A percentile compares a stretch with the other conserved stretches of the same genome.
Evolutionary conservation across 2,329 filamentous ascomycete species (phyloP).

Genomic region (Balansia obtecta): DNA sequence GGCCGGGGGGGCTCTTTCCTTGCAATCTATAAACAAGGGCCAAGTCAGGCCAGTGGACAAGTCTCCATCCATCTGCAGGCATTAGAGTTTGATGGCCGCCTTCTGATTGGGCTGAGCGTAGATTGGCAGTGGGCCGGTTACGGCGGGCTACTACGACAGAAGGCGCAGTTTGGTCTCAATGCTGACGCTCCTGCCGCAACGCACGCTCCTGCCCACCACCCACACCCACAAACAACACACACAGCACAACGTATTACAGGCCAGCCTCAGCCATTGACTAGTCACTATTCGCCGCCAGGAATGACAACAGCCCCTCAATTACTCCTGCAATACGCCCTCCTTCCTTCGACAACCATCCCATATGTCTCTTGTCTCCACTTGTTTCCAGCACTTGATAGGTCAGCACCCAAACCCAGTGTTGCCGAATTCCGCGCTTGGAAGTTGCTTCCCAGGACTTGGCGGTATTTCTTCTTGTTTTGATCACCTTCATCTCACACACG

Average conservation of each 20-base stretch:
- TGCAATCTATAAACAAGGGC: background rate
- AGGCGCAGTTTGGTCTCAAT: slow-evolving; percentile 13
- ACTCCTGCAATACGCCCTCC: background rate
- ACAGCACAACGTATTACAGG: too few species aligned
- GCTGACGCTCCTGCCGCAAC: slow-evolving; percentile 1
- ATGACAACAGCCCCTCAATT: slow-evolving; percentile 5
- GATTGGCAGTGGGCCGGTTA: slow-evolving; percentile 5
- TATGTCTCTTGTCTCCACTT: too few species aligned
- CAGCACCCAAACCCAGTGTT: too few species aligned
- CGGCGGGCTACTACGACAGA: slow-evolving; percentile 7
- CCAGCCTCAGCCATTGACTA: background rate
- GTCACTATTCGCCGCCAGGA: background rate
- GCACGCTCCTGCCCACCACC: background rate
- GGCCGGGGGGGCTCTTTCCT: background rate
- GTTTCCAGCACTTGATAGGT: too few species aligned
- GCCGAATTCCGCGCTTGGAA: too few species aligned
- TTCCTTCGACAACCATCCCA: too few species aligned
- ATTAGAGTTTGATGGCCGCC: slow-evolving; percentile 23
- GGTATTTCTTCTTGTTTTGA: too few species aligned
- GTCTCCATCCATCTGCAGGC: slow-evolving; percentile 2
- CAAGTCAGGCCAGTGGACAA: background rate
- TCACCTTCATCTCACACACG: too few species aligned
- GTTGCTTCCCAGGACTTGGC: too few species aligned
- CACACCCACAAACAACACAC: too few species aligned
- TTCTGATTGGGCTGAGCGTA: slow-evolving; percentile 21